Base-by-base conservation (phyloP, 495 filamentous ascomycete species). In the Penicillium parvum region DNA sequence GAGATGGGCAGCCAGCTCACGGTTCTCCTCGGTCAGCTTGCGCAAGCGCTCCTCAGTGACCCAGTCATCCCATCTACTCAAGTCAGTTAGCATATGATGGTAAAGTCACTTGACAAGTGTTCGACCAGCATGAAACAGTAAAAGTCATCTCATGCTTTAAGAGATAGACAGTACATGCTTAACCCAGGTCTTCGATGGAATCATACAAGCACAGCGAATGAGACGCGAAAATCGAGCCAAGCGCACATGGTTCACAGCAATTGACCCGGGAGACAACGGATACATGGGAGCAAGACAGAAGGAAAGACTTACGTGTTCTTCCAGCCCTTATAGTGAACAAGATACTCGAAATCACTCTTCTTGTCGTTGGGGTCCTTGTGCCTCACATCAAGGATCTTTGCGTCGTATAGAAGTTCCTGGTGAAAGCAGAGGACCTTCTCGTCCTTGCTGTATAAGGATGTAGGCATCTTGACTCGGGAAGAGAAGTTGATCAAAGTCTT, bases 271-370 rank as follows among this genome's bases (percentile, higher is more conserved):
- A n/a, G n/a, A n/a, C n/a, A n/a, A n/a, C n/a, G n/a, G n/a, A n/a
- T n/a, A n/a, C 19, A 8, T 7, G 12, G 33, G 33, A 14, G 7
- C 26, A 47, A 45, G 28, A 16, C 12, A 26, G 21, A 22, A 14
- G 22, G 32, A 28, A 37, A 44, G 22, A 85, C 84, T 65, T 71
- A 88, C 82, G 89, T 95, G 60, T 87, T 87, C 69, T 98, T 98
- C 92, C 92, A 97, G 47, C 92, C 92, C 63, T 96, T 96, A 69
- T 98, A 98, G 65, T 98, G 92, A 34, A 98, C 88, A 49, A 86
- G 85, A 62, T 92, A 98, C 58, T 86, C 80, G 45, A 76, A 85
- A 29, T 81, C 76, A 33, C 83, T 86, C 54, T 85, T 85, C 64
- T 82, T 82, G 64, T 87, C 83, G 16, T 77, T 78, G 8, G 74